Percentiles rank a stretch among this genome's conserved stretches.
Conservation (phyloP, 2,329 filamentous ascomycete species). For the Cercospora zeina region DNA sequence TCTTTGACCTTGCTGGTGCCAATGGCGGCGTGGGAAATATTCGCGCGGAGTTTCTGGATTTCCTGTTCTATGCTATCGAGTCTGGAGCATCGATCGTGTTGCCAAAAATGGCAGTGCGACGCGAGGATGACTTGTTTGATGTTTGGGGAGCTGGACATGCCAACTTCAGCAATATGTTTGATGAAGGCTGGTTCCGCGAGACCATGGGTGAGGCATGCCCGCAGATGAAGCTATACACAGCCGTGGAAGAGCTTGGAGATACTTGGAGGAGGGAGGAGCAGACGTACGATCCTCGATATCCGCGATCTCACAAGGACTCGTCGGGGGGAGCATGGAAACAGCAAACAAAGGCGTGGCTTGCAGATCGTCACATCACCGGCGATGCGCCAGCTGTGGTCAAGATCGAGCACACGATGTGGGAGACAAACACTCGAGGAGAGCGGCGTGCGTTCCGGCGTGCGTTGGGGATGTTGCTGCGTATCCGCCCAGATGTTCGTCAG, state of each 20-base stretch:
- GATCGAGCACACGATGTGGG: conserved; percentile 28
- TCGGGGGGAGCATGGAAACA: conserved; percentile 6
- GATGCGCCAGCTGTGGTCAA: conserved; percentile 17
- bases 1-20: conserved; percentile 46
- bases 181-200: conserved; percentile 26
- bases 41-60: conserved; percentile 48
- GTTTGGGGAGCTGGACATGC: conserved; percentile 8
- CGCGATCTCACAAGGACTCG: not conserved
- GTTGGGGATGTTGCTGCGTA: conserved; percentile 23
- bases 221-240: conserved; percentile 26
- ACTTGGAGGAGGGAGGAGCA: not conserved
- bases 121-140: conserved; percentile 13
- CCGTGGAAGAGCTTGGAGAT: not conserved
- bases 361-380: not conserved
- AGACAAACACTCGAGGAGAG: conserved; percentile 23
- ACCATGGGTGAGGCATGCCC: conserved; percentile 26
- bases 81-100: conserved; percentile 43
- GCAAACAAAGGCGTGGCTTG: conserved; percentile 5
- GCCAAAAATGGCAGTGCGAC: conserved; percentile 18
- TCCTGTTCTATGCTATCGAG: conserved; percentile 52
- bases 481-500: conserved; percentile 27
- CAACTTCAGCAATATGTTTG: conserved; percentile 28
- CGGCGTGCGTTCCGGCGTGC: conserved; percentile 22
- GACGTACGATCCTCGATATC: conserved; percentile 21
- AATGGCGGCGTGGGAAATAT: conserved; percentile 48